Conservation (phyloP, 306 rosid species). For the Canavalia ensiformis region DNA sequence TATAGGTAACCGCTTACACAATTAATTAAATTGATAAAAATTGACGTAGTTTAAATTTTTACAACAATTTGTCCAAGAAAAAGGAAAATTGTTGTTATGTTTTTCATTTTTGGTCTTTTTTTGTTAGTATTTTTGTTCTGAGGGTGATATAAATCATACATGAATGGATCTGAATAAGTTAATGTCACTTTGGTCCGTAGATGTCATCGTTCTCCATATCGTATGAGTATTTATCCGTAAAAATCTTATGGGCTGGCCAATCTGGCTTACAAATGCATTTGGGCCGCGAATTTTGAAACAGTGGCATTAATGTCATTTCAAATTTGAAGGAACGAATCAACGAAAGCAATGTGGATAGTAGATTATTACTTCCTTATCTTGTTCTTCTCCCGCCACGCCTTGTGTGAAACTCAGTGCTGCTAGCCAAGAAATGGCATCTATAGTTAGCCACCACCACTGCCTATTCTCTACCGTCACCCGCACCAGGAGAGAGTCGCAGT, state of each 20-base stretch:
- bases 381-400: background rate
- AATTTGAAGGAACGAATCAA: background rate
- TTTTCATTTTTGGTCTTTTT: too few species aligned
- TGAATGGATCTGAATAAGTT: too few species aligned
- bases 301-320: slow-evolving; percentile 46
- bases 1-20: too few species aligned
- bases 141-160: too few species aligned
- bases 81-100: too few species aligned
- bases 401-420: background rate
- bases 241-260: background rate
- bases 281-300: background rate
- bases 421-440: slow-evolving; percentile 48
- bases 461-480: slow-evolving; percentile 40
- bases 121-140: too few species aligned
- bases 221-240: too few species aligned
- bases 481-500: background rate
- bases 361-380: slow-evolving; percentile 45
- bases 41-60: too few species aligned
- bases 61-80: too few species aligned
- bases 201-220: too few species aligned
- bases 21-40: too few species aligned
- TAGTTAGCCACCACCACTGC: slow-evolving; percentile 40
- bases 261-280: background rate
- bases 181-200: too few species aligned
- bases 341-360: background rate